A percentile compares a stretch with the other conserved stretches of the same genome.
phyloP scores from a whole-genome alignment of 2,329 filamentous ascomycete genomes.

The Cladophialophora yegresii region DNA sequence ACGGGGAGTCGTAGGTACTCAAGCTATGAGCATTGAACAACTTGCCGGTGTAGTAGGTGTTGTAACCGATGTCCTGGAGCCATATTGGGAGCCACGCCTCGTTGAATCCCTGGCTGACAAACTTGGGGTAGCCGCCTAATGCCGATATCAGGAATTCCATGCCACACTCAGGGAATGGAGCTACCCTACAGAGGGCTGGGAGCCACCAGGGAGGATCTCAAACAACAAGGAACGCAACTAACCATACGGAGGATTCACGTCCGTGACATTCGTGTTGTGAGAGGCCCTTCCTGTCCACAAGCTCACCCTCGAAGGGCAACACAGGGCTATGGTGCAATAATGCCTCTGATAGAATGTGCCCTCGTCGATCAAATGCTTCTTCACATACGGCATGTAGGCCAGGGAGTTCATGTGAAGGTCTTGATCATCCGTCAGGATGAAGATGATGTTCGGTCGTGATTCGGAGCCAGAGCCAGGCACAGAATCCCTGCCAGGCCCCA shows the following conservation, averaged over 20 bases:
- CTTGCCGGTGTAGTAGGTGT: constrained; percentile 60
- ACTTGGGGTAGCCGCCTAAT: constrained; percentile 52
- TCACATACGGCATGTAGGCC: constrained; percentile 60
- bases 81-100: constrained; percentile 55
- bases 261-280: constrained; percentile 71
- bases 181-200: neutral
- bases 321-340: constrained; percentile 67
- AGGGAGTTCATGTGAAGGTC: constrained; percentile 64
- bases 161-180: neutral
- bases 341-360: constrained; percentile 64
- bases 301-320: constrained; percentile 67
- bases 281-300: constrained; percentile 67
- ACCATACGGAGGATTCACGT: constrained; percentile 49
- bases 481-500: neutral
- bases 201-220: too few relatives aligned
- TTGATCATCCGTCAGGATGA: constrained; percentile 70
- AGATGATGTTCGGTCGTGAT: constrained; percentile 59
- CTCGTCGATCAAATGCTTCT: constrained; percentile 58
- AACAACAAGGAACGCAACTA: neutral
- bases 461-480: neutral
- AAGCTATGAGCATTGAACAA: constrained; percentile 56
- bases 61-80: constrained; percentile 55
- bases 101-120: constrained; percentile 55
- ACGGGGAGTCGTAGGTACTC: constrained; percentile 51
- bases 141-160: neutral